Base-by-base conservation (phyloP, 805 yeast species). In the Candida glaebosa region DNA sequence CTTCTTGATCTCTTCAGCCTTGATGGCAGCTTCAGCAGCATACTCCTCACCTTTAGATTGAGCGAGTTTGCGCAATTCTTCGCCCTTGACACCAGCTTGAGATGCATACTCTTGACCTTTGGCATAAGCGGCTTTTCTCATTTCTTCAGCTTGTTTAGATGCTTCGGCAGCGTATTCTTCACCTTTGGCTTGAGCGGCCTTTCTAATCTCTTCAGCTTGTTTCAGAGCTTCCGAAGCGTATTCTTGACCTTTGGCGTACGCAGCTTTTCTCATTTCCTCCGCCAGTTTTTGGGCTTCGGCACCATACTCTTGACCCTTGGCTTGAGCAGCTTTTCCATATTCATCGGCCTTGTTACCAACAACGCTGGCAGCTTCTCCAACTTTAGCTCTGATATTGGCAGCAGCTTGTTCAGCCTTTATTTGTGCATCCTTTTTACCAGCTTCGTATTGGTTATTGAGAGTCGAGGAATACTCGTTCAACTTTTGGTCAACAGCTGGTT, bases 401-500 rank as follows among this genome's bases (percentile, higher is more conserved):
- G 20, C 40, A n/a, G 48, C 50, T 4, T 26, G 42, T 8, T 34
- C 42, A 20, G 38, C 43, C 4, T 46, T 39, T 4, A 17, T 14
- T 26, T 30, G 38, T 3, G 49, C 51, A 30, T 35, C 37, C 32
- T 32, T 37, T 20, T 24, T 28, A 24, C 20, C 30, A 10, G n/a
- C 40, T 16, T 40, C 43, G 18, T 37, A 40, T 14, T 33, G 18
- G 9, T 39, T 37, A 28, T 20, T 25, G 5, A 32, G 33, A 18
- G 14, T n/a, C 9, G 34, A 17, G 9, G 35, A 32, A 14, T 32
- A 32, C 17, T 32, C 35, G n/a, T 16, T 18, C 12, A 32, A 32
- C 16, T 32, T 32, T 10, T 32, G 20, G 10, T 32, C 35, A 32
- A 16, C 35, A 8, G 12, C 12, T 32, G 35, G n/a, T 18, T 35